Percentiles rank a stretch among this genome's conserved stretches.
These are phyloP conservation scores for Picea mariana DNA, from an alignment of 83 land plant species.

Conservation along the genomic window DNA sequence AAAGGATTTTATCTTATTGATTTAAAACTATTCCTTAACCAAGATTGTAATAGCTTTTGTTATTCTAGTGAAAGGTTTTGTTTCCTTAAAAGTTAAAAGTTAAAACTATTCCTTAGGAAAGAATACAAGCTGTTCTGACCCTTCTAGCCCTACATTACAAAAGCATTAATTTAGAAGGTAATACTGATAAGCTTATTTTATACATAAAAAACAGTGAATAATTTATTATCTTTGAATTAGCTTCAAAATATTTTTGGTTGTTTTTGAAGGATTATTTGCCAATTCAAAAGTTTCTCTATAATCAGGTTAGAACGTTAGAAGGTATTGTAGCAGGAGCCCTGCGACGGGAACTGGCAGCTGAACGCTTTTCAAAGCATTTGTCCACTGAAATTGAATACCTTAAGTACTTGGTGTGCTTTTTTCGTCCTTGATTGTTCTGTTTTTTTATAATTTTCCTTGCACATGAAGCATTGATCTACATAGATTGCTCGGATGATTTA, in stretches of 20 bases:
- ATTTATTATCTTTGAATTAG: neutral
- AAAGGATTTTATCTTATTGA: neutral
- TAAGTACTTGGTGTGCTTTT: slow-evolving; percentile 39
- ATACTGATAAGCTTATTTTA: no score
- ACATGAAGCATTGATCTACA: neutral
- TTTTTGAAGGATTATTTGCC: neutral
- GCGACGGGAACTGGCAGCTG: slow-evolving; percentile 41
- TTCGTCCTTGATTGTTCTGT: neutral
- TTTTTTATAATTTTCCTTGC: neutral
- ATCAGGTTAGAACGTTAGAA: slow-evolving; percentile 33
- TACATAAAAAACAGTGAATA: neutral
- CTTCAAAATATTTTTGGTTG: neutral
- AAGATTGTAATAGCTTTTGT: neutral
- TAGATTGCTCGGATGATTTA: neutral
- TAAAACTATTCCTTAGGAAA: neutral
- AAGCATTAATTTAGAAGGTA: neutral
- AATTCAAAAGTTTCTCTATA: neutral
- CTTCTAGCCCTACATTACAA: neutral
- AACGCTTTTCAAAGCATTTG: slow-evolving; percentile 18
- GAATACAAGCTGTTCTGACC: neutral
- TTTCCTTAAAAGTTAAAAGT: slow-evolving; percentile 6
- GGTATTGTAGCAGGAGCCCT: slow-evolving; percentile 30
- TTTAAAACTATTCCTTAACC: neutral
- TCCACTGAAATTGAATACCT: slow-evolving; percentile 45
- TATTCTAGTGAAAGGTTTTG: neutral